Percentiles rank a stretch among this genome's conserved stretches.
phyloP scores from a whole-genome alignment of 176 grass and related monocot species.

The Pontederia paniculata region DNA sequence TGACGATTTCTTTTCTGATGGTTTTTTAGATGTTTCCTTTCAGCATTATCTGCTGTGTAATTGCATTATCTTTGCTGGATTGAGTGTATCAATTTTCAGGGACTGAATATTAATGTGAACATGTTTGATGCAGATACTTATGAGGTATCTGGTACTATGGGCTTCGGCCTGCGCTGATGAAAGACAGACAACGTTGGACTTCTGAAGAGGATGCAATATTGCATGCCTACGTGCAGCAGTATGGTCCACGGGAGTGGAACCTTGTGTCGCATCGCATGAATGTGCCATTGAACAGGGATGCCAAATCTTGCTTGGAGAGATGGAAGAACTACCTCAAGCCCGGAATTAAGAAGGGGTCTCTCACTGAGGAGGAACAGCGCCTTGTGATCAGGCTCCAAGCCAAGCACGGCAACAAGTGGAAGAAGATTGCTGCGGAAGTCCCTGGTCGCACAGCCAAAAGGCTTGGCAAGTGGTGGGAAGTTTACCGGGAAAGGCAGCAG shows the following conservation, averaged over 20 bases:
- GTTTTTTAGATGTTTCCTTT: too few species aligned
- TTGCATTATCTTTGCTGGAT: not conserved
- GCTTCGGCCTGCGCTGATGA: slow-evolving; percentile 70
- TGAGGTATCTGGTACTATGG: slow-evolving; percentile 49
- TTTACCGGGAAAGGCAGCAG: slow-evolving; percentile 96
- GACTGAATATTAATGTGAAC: slow-evolving; percentile 3
- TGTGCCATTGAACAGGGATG: slow-evolving; percentile 57
- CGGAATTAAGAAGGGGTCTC: slow-evolving; percentile 82
- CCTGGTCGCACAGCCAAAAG: slow-evolving; percentile 77
- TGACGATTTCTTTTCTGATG: too few species aligned
- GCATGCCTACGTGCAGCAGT: slow-evolving; percentile 79
- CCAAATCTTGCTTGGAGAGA: slow-evolving; percentile 88
- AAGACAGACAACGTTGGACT: slow-evolving; percentile 91
- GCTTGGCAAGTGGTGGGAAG: slow-evolving; percentile 99
- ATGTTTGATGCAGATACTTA: slow-evolving; percentile 24
- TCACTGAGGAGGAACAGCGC: slow-evolving; percentile 87
- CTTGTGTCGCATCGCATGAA: slow-evolving; percentile 92
- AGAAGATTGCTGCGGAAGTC: slow-evolving; percentile 90
- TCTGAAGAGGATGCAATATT: slow-evolving; percentile 92
- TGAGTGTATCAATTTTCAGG: not conserved
- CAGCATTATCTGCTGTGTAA: too few species aligned
- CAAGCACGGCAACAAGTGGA: slow-evolving; percentile 99
- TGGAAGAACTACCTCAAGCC: slow-evolving; percentile 99
- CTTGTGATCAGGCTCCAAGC: slow-evolving; percentile 75
- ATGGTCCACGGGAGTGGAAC: slow-evolving; percentile 81